Percentiles rank a stretch among this genome's conserved stretches.
Evolutionary conservation across 441 rosid species (phyloP).

Genomic region (Breynia disticha): DNA sequence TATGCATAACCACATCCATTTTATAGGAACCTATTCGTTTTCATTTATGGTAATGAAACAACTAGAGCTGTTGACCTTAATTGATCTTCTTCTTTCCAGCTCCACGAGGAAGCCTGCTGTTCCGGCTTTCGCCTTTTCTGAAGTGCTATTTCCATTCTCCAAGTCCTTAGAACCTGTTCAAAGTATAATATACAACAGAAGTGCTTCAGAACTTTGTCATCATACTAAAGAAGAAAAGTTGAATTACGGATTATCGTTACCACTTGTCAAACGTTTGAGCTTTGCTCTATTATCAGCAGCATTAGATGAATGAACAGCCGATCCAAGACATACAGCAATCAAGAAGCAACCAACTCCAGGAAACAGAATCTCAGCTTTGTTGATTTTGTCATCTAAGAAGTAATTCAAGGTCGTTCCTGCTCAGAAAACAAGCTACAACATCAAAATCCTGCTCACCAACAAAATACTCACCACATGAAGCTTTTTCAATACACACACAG

Average conservation of each 20-base stretch:
- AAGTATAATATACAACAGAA: not conserved
- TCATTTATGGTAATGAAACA: not conserved
- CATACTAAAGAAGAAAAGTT: not conserved
- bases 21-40: too few relatives aligned
- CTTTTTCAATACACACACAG: not conserved
- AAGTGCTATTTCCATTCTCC: conserved; percentile 29
- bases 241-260: not conserved
- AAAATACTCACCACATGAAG: not conserved
- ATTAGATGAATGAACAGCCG: conserved; percentile 72
- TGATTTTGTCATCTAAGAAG: conserved; percentile 72
- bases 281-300: conserved; percentile 57
- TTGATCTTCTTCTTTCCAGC: conserved; percentile 71
- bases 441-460: not conserved
- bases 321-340: conserved; percentile 71
- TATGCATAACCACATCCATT: too few relatives aligned
- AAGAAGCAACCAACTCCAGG: conserved; percentile 81
- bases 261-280: conserved; percentile 31
- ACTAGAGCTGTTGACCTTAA: conserved; percentile 41
- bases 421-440: conserved; percentile 5
- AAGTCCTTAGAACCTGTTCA: conserved; percentile 25
- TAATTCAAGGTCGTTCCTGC: conserved; percentile 76
- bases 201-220: not conserved
- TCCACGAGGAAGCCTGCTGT: conserved; percentile 62
- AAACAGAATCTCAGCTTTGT: conserved; percentile 70
- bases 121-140: conserved; percentile 47